Evolutionary conservation across 805 yeast genomes (phyloP).

Genomic region (Wickerhamomyces strasburgensis): DNA sequence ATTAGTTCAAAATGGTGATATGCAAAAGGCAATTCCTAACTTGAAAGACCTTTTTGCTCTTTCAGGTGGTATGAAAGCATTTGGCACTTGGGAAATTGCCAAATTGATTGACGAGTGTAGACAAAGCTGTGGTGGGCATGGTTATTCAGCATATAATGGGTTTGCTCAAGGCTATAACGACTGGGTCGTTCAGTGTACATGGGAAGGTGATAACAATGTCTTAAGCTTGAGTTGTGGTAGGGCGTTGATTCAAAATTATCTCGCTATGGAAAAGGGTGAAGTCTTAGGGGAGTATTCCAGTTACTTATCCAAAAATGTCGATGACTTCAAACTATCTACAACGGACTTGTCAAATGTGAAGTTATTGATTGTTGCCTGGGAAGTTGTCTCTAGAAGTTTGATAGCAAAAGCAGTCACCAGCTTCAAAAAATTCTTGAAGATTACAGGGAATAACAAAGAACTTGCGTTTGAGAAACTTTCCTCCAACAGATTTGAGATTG

Average conservation of each 20-base stretch:
- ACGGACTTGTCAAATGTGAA: slow-evolving; percentile 14
- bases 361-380: slow-evolving; percentile 24
- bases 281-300: slow-evolving; percentile 23
- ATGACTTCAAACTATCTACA: slow-evolving; percentile 13
- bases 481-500: slow-evolving; percentile 24
- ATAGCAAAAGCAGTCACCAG: slow-evolving; percentile 14
- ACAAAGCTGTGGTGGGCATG: slow-evolving; percentile 96
- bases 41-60: slow-evolving; percentile 76
- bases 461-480: slow-evolving; percentile 22
- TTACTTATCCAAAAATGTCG: slow-evolving; percentile 21
- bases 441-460: slow-evolving; percentile 12
- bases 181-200: slow-evolving; percentile 95
- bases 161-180: slow-evolving; percentile 83
- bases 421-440: slow-evolving; percentile 10
- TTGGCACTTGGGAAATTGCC: slow-evolving; percentile 82
- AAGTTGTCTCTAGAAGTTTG: slow-evolving; percentile 27
- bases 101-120: slow-evolving; percentile 79
- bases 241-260: slow-evolving; percentile 41
- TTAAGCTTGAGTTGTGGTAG: slow-evolving; percentile 80
- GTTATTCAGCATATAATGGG: slow-evolving; percentile 84
- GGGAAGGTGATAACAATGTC: slow-evolving; percentile 96
- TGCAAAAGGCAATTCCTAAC: slow-evolving; percentile 47
- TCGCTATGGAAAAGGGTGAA: slow-evolving; percentile 30
- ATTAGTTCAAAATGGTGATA: slow-evolving; percentile 29
- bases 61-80: slow-evolving; percentile 86